These are phyloP conservation scores for Pouteria glomerata DNA, from an alignment of 148 eudicot genomes.

Conservation along the genomic window DNA sequence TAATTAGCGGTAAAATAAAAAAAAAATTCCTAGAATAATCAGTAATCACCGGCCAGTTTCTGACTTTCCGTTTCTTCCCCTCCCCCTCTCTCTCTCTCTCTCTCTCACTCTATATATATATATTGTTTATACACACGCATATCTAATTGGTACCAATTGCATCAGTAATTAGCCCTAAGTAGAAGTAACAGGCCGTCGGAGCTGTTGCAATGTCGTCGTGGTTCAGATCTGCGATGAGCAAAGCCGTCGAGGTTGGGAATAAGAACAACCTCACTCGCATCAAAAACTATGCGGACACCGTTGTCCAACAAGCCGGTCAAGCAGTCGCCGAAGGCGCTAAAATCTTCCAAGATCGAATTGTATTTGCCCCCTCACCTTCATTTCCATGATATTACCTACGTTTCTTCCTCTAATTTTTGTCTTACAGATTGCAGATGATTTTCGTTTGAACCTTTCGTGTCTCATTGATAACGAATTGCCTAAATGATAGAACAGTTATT, in stretches of 20 bases:
- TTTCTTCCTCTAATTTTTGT: neutral
- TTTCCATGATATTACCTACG: neutral
- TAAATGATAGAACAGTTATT: too few species aligned
- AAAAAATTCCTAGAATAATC: too few species aligned
- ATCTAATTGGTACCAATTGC: neutral
- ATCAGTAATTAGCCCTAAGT: neutral
- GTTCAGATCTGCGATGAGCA: conserved; percentile 75
- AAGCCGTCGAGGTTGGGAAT: conserved; percentile 90
- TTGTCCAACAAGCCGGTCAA: conserved; percentile 88
- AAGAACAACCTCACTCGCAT: conserved; percentile 81
- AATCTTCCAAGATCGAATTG: conserved; percentile 77
- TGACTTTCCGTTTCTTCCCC: too few species aligned
- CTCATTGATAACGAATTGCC: too few species aligned
- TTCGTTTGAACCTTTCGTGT: too few species aligned
- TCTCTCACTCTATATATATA: neutral
- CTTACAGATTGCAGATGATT: neutral
- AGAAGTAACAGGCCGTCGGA: too few species aligned
- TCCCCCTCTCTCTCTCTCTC: neutral
- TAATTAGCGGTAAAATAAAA: too few species aligned
- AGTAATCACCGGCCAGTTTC: too few species aligned
- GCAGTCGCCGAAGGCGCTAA: conserved; percentile 93
- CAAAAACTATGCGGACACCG: conserved; percentile 78
- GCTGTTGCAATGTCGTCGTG: conserved; percentile 81
- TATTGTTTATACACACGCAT: neutral
- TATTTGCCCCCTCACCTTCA: conserved; percentile 14